A percentile compares a stretch with the other conserved stretches of the same genome.
Evolutionary conservation across 495 filamentous ascomycete genomes (phyloP).

Genomic region (Pseudomonodictys pantanalensis): DNA sequence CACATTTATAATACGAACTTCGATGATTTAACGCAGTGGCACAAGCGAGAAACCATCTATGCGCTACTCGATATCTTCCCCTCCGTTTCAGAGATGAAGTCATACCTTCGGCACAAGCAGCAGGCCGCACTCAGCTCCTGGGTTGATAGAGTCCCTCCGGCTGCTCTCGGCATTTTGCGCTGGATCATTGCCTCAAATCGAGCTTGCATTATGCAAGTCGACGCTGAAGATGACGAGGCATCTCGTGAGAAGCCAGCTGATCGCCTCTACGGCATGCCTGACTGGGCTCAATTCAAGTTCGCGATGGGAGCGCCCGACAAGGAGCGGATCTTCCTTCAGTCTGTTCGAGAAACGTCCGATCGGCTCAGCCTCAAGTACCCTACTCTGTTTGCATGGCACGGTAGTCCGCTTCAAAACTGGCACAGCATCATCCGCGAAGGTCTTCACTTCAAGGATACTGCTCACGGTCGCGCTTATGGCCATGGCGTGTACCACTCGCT

Average conservation of each 20-base stretch:
- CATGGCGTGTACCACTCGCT: slow-evolving; percentile 79
- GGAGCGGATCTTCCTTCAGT: slow-evolving; percentile 72
- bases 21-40: slow-evolving; percentile 46
- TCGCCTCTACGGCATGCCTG: slow-evolving; percentile 61
- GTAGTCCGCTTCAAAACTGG: slow-evolving; percentile 76
- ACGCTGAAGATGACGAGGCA: slow-evolving; percentile 37
- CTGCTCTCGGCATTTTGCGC: slow-evolving; percentile 66
- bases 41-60: slow-evolving; percentile 57
- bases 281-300: slow-evolving; percentile 80
- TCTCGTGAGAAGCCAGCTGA: slow-evolving; percentile 41
- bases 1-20: slow-evolving; percentile 56
- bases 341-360: slow-evolving; percentile 52
- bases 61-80: slow-evolving; percentile 68
- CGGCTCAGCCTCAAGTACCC: slow-evolving; percentile 51
- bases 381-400: slow-evolving; percentile 82
- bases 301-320: slow-evolving; percentile 89
- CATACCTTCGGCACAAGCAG: slow-evolving; percentile 51
- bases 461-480: slow-evolving; percentile 69
- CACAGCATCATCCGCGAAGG: slow-evolving; percentile 85
- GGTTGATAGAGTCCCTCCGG: slow-evolving; percentile 60
- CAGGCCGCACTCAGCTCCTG: slow-evolving; percentile 56
- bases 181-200: slow-evolving; percentile 93
- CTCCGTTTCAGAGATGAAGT: slow-evolving; percentile 58
- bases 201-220: slow-evolving; percentile 77
- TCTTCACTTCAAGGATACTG: slow-evolving; percentile 62